Conservation (phyloP, 371 early-diverging fungal genomes). For the Neoconidiobolus thromboides region DNA sequence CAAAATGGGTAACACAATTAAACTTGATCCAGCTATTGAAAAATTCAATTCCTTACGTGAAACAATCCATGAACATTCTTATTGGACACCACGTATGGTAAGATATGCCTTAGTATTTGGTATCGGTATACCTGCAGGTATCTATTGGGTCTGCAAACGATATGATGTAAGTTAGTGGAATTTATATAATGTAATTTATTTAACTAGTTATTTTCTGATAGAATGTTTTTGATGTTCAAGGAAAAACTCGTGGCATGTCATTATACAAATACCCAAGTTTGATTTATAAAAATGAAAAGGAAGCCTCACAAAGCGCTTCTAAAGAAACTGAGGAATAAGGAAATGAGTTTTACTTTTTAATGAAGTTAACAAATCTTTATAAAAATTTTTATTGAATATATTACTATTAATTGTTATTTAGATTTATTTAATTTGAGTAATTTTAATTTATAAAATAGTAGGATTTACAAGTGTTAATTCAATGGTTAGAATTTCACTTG, state of each 20-base stretch:
- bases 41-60: not conserved
- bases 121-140: not conserved
- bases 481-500: too few relatives aligned
- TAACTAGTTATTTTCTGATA: not conserved
- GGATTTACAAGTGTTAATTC: too few relatives aligned
- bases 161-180: not conserved
- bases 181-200: not conserved
- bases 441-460: too few relatives aligned
- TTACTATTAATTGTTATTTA: too few relatives aligned
- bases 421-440: too few relatives aligned
- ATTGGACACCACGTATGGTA: not conserved
- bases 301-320: not conserved
- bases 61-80: not conserved
- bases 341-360: too few relatives aligned
- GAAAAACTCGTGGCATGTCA: conserved; percentile 1
- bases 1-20: not conserved
- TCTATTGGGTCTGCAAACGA: not conserved
- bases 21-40: not conserved
- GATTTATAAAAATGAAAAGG: not conserved
- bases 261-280: not conserved
- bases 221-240: not conserved
- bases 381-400: too few relatives aligned
- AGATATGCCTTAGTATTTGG: not conserved
- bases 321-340: conserved; percentile 6
- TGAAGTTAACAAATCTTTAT: too few relatives aligned